These are phyloP conservation scores for Akanthomyces dipterigenus DNA, from an alignment of 2,329 filamentous ascomycete genomes.

Conservation along the genomic window DNA sequence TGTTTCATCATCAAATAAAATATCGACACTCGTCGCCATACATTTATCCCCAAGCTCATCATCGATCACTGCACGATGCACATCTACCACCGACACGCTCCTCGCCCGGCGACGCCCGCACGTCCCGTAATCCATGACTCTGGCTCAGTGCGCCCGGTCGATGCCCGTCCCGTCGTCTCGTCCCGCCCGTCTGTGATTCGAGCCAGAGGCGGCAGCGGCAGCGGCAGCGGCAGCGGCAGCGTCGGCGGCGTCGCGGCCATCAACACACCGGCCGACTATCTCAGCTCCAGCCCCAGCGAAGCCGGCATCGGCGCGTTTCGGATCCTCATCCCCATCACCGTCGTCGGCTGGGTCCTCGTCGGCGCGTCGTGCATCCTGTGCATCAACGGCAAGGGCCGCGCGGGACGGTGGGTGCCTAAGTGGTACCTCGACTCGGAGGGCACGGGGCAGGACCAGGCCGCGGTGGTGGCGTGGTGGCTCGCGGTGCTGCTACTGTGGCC, in stretches of 20 bases:
- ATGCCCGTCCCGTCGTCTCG: no score
- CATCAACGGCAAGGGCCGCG: slow-evolving; percentile 24
- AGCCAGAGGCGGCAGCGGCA: no score
- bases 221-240: no score
- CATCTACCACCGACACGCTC: background rate
- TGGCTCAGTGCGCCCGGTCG: no score
- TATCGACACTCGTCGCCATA: background rate
- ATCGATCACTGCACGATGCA: background rate
- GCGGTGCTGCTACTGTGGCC: slow-evolving; percentile 34
- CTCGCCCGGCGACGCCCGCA: background rate
- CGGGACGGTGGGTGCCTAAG: slow-evolving; percentile 26
- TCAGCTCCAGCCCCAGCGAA: background rate
- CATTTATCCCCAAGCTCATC: background rate
- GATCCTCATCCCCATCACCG: slow-evolving; percentile 21
- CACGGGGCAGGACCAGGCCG: slow-evolving; percentile 15
- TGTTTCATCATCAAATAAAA: background rate
- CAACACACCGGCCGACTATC: background rate
- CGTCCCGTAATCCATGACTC: background rate
- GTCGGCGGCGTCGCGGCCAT: background rate
- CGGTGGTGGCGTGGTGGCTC: slow-evolving; percentile 24
- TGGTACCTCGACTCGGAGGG: slow-evolving; percentile 26
- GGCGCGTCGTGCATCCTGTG: slow-evolving; percentile 26
- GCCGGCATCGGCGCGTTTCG: slow-evolving; percentile 10
- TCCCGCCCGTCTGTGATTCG: no score
- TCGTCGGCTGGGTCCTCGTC: slow-evolving; percentile 24